Base-by-base conservation (phyloP, 768 basidiomycete species). In the Trametes elegans region DNA sequence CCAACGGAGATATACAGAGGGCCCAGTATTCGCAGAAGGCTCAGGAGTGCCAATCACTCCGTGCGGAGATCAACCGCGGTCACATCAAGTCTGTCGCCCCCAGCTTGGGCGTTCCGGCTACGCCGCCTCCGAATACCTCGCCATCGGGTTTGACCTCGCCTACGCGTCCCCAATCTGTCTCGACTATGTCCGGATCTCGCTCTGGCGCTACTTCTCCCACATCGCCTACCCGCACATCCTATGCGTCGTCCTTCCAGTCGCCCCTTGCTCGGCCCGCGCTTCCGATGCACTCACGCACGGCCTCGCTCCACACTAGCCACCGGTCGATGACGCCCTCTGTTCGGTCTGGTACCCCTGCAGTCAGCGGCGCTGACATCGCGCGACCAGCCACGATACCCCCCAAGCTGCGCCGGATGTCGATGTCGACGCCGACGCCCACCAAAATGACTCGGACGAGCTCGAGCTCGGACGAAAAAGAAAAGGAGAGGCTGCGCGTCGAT, bases 41-140 rank as follows among this genome's bases (percentile, higher is more conserved):
- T 53, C 84, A 85, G 72, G 88, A 89, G 72, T 83, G 77, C 66
- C 83, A 85, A 66, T 76, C 76, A 62, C 77, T 89, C 39, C 83
- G 82, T 50, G 77, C 78, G 53, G 88, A 90, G 72, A 70, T 87
- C 51, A 81, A 72, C 70, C 80, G 85, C 47, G 66, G 77, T 59
- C 80, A 77, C 68, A 74, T 76, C 75, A 47, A 74, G 76, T 13
- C 78, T 74, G 14, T 68, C 74, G 38, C 74, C 66, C 58, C 69
- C 43, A 52, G 55, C 14, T 52, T 63, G 34, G 69, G 64, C 21
- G 56, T 68, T 8, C 66, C 70, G 16, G 38, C 74, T 16, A 60
- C 72, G 4, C 63, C 69, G 9, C 64, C 68, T 19, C 62, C 63
- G 21, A 52, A 57, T 23, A 57, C 64, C 35, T 28, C 48, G 3